These are phyloP conservation scores for Pseudogymnoascus sp. DNA, from an alignment of 2,329 filamentous ascomycete species.

Conservation along the genomic window DNA sequence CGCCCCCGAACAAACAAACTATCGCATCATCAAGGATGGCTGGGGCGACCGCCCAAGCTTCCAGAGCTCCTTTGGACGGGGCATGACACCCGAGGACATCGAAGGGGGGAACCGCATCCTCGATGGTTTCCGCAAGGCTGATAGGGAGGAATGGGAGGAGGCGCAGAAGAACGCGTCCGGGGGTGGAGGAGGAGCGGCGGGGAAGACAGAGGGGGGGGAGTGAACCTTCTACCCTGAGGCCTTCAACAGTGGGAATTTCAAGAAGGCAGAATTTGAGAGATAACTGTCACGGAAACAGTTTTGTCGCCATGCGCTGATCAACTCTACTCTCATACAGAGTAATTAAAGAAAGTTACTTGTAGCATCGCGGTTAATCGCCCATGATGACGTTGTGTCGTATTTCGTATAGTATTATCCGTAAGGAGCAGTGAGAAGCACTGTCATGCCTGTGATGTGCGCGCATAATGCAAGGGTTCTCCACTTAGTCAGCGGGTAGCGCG, in stretches of 20 bases:
- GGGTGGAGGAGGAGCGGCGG: background rate
- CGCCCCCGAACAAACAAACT: background rate
- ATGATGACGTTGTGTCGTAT: background rate
- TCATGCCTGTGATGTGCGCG: background rate
- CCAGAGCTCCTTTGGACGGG: background rate
- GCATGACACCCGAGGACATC: background rate
- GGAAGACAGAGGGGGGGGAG: background rate
- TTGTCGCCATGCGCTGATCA: background rate
- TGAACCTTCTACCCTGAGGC: background rate
- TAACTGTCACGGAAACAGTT: no score
- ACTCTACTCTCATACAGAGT: background rate
- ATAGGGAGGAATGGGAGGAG: background rate
- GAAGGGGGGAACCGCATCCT: slow-evolving; percentile 6
- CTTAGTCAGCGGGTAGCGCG: background rate
- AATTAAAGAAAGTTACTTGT: background rate
- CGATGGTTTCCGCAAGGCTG: background rate
- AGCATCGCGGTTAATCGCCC: background rate
- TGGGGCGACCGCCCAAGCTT: background rate
- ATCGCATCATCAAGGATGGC: background rate
- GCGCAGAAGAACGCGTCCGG: background rate
- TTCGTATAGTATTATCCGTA: background rate
- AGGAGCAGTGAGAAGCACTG: slow-evolving; percentile 5
- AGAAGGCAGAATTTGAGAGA: background rate
- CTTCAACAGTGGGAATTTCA: background rate
- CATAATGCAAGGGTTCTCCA: slow-evolving; percentile 1